Percentiles rank a stretch among this genome's conserved stretches.
These are phyloP conservation scores for Discostella pseudostelligera DNA, from an alignment of 108 stramenopile genomes.

Conservation along the genomic window DNA sequence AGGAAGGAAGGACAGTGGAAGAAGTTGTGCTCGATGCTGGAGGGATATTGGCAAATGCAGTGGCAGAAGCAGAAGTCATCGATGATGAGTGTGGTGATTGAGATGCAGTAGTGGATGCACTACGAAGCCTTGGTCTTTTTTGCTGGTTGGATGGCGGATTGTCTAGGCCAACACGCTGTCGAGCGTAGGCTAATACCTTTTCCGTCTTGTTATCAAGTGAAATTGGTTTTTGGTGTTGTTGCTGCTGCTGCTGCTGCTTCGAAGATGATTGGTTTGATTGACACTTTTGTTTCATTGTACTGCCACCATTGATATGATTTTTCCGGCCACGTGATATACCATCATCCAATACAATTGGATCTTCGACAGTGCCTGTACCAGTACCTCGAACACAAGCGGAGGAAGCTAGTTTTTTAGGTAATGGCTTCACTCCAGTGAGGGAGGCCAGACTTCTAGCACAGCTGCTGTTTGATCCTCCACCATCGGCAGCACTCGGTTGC, in stretches of 20 bases:
- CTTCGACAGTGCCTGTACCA: conserved; percentile 1
- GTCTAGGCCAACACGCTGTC: conserved; percentile 13
- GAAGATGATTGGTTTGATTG: neutral
- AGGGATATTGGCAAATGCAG: neutral
- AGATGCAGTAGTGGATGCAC: neutral
- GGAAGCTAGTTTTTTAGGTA: neutral
- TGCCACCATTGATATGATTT: conserved; percentile 7
- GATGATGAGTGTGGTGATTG: neutral
- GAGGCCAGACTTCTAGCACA: neutral
- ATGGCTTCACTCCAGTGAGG: neutral
- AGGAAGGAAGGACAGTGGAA: neutral
- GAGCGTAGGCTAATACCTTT: conserved; percentile 21
- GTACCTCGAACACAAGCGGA: neutral
- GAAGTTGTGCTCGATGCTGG: neutral
- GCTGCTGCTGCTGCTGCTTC: neutral
- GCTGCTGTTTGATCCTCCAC: neutral
- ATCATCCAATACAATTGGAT: conserved; percentile 7
- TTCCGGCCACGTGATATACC: neutral
- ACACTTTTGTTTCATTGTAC: neutral
- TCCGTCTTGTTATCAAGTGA: neutral
- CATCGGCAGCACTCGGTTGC: neutral
- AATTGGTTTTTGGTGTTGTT: neutral
- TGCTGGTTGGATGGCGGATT: neutral
- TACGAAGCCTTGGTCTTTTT: conserved; percentile 8
- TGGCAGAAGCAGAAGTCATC: neutral